These are phyloP conservation scores for Penicillium fuscoglaucum DNA, from an alignment of 2,329 filamentous ascomycete genomes.

Conservation along the genomic window DNA sequence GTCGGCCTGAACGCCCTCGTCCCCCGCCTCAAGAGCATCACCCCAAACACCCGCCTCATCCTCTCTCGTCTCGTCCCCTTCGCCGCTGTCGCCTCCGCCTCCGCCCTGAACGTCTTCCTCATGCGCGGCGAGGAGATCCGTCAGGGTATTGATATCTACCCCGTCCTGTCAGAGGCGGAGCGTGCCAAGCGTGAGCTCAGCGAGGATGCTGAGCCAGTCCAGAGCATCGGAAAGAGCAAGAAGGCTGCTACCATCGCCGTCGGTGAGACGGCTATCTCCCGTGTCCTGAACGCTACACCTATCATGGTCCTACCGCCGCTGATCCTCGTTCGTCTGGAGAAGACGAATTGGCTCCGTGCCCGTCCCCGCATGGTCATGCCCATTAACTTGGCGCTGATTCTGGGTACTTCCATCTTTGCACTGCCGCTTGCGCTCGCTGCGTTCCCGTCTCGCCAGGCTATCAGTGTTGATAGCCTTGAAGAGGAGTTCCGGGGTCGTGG, in stretches of 20 bases:
- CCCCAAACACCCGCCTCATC: constrained; percentile 71
- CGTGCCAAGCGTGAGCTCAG: constrained; percentile 65
- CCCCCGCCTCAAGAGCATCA: constrained; percentile 74
- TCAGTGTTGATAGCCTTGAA: constrained; percentile 74
- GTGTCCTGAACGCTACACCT: constrained; percentile 89
- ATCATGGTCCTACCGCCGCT: constrained; percentile 96
- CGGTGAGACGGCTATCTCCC: constrained; percentile 84
- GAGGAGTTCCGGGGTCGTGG: constrained; percentile 81
- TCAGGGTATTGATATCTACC: constrained; percentile 88
- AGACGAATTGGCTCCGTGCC: constrained; percentile 74
- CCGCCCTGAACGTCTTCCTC: constrained; percentile 90
- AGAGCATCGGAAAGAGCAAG: constrained; percentile 79
- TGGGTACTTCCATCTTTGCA: constrained; percentile 82
- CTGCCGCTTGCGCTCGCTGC: constrained; percentile 85
- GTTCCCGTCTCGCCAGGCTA: constrained; percentile 87
- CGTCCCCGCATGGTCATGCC: constrained; percentile 76
- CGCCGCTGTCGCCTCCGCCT: constrained; percentile 87
- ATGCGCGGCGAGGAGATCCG: constrained; percentile 97
- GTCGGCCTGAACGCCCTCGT: constrained; percentile 89
- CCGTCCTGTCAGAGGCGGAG: constrained; percentile 70
- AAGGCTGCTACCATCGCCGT: constrained; percentile 88
- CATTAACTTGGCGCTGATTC: constrained; percentile 82
- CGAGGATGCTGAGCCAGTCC: constrained; percentile 54
- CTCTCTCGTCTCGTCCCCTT: constrained; percentile 91
- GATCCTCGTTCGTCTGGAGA: constrained; percentile 79